Evolutionary conservation across 768 basidiomycete genomes (phyloP), one percentile per base, ranked within the genome.

Genomic region (Termitomyces sp.): DNA sequence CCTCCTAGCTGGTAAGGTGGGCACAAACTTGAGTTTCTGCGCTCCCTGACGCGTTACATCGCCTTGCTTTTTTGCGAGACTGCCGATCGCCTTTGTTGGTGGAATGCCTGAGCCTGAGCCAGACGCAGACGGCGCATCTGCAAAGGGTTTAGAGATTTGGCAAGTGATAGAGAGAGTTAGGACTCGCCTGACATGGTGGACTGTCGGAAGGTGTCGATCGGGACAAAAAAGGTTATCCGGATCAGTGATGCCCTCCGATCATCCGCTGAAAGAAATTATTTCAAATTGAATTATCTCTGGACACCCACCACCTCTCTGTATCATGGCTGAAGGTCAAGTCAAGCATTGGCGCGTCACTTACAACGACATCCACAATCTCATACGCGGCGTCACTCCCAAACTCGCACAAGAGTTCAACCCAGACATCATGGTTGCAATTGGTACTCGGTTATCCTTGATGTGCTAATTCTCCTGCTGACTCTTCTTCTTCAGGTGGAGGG

Each of bases 281-380:
- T 29, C 4, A 29, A 50, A 41, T n/a, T 21, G 25, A 9, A 34
- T 23, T 44, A 44, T 44, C 16, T 44, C 19, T 4, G 8, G 10
- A 23, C 42, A 41, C 9, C 35, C 10, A 29, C 23, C 34, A 47
- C 32, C 9, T 12, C 31, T 19, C n/a, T 31, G 14, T 35, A 34
- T 31, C 29, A 63, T 63, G 62, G 48, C 55, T 52, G 48, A 59
- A 66, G 76, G 81, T 44, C 57, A 61, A 66, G 76, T 83, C 40
- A 70, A 86, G 65, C 90, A 92, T 67, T 64, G 82, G 69, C 85
- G 77, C 55, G 77, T 87, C 55, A 95, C 92, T 19, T 97, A 97
- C 77, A 95, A 96, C 65, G 89, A 96, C 50, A 86, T 96, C 54
- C 95, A 97, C 79, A 91, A 91, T 62, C 79, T 93, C 59, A 94